Percentiles rank a stretch among this genome's conserved stretches.
Conservation (phyloP, 805 yeast genomes). For the Priceomyces melissophilus region DNA sequence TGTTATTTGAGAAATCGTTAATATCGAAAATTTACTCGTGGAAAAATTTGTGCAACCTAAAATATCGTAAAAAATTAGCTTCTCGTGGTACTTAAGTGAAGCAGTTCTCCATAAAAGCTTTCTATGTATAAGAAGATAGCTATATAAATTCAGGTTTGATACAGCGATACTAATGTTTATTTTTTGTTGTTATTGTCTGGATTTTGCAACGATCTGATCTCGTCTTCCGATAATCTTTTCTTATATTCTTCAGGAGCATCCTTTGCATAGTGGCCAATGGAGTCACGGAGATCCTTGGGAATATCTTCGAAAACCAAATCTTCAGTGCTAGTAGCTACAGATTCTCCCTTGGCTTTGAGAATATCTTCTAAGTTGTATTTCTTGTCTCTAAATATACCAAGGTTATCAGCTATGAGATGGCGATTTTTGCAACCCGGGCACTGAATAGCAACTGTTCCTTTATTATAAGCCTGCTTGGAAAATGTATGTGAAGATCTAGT, state of each 20-base stretch:
- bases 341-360: conserved; percentile 70
- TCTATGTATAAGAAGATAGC: too few species aligned
- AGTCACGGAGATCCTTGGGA: conserved; percentile 49
- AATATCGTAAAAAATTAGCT: too few species aligned
- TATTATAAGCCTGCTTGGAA: conserved; percentile 85
- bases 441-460: conserved; percentile 82
- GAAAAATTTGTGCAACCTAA: too few species aligned
- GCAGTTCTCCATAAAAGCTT: too few species aligned
- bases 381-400: conserved; percentile 73
- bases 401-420: conserved; percentile 81
- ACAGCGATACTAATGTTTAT: background rate
- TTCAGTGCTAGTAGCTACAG: conserved; percentile 57
- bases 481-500: conserved; percentile 85
- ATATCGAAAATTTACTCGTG: too few species aligned
- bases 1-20: too few species aligned
- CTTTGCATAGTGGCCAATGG: conserved; percentile 64
- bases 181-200: conserved; percentile 1
- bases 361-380: conserved; percentile 78
- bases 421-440: conserved; percentile 90
- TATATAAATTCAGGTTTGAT: too few species aligned
- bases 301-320: conserved; percentile 71
- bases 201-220: conserved; percentile 4
- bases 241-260: conserved; percentile 54
- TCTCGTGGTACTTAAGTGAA: too few species aligned
- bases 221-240: conserved; percentile 5